Conservation (phyloP, 768 basidiomycete species). For the Lactarius evosmus region DNA sequence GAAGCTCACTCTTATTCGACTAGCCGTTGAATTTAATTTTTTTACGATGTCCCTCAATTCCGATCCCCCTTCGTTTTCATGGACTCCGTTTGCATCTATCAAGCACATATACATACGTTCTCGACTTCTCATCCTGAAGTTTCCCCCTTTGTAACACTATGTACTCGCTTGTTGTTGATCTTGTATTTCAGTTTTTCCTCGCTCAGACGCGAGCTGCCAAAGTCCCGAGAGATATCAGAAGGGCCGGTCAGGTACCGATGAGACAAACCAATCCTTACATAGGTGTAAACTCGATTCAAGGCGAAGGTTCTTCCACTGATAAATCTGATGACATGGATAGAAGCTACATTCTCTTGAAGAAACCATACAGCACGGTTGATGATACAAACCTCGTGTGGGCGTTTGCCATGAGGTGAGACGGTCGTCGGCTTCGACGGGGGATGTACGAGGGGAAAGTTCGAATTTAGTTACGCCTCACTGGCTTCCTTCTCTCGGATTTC, state of each 20-base stretch:
- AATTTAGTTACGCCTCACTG: conserved; percentile 32
- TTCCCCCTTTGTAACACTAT: conserved; percentile 16
- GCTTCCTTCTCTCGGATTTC: conserved; percentile 74
- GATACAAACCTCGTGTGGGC: neutral
- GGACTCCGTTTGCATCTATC: conserved; percentile 14
- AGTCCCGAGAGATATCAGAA: neutral
- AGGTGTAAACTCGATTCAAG: neutral
- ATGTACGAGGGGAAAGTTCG: neutral
- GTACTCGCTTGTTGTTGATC: conserved; percentile 11
- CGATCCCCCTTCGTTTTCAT: neutral
- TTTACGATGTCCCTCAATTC: neutral
- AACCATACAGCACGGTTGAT: neutral
- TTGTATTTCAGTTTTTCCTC: conserved; percentile 15
- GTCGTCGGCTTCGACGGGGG: neutral
- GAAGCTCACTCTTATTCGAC: neutral
- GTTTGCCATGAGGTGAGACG: neutral
- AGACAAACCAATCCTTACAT: neutral
- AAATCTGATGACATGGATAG: neutral
- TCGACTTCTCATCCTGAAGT: conserved; percentile 5
- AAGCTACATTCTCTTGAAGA: neutral
- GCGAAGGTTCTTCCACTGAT: neutral
- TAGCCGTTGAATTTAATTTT: neutral
- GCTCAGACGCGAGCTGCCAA: neutral
- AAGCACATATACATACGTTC: conserved; percentile 17
- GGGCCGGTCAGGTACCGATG: neutral